Conservation (phyloP, 2,329 filamentous ascomycete genomes). For the Sarocladiaceae sp. region DNA sequence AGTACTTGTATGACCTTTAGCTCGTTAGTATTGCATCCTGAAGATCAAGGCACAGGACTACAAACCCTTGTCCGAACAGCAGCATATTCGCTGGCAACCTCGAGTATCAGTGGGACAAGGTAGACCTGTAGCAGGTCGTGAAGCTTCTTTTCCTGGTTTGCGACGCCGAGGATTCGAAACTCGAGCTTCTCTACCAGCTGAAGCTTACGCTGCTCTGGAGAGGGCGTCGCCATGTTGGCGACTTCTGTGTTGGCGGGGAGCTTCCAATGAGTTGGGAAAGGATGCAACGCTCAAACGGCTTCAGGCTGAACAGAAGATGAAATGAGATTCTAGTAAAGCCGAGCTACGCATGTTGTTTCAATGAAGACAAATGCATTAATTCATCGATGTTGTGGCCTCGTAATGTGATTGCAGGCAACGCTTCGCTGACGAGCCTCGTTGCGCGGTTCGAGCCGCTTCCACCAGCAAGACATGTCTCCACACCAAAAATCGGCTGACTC, state of each 20-base stretch:
- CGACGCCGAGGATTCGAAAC: conserved; percentile 69
- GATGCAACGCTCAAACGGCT: no score
- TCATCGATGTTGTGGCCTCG: no score
- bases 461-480: no score
- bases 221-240: conserved; percentile 27
- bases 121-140: conserved; percentile 72
- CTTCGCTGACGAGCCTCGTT: conserved; percentile 4
- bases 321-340: no score
- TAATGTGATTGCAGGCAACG: conserved; percentile 6
- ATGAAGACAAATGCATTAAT: no score
- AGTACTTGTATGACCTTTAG: conserved; percentile 43
- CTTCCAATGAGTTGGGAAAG: no score
- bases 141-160: conserved; percentile 78
- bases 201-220: conserved; percentile 65
- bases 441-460: conserved; percentile 3
- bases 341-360: no score
- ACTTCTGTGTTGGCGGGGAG: no score
- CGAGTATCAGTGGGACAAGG: conserved; percentile 74
- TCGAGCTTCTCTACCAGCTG: conserved; percentile 80
- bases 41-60: neutral
- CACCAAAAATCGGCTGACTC: conserved; percentile 1
- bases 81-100: conserved; percentile 74
- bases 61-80: conserved; percentile 71
- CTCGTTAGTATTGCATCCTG: conserved; percentile 8
- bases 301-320: no score